Evolutionary conservation across 352 stramenopile species (phyloP).

Genomic region (Pythium biforme): DNA sequence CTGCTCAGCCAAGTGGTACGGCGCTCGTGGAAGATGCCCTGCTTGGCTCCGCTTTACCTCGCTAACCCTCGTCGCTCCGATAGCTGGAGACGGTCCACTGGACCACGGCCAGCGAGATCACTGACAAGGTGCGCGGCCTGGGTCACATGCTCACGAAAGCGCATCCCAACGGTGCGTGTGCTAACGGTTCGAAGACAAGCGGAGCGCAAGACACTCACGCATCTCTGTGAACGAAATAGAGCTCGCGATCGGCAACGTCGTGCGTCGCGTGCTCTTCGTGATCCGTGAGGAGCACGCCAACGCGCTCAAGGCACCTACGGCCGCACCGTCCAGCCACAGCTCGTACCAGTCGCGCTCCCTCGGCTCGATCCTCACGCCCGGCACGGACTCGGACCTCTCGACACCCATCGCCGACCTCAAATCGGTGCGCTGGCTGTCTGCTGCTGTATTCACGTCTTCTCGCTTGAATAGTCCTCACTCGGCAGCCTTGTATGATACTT

Average conservation of each 20-base stretch:
- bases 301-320: conserved; percentile 51
- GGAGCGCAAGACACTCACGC: background rate
- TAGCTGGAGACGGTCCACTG: conserved; percentile 80
- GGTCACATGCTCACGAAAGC: conserved; percentile 82
- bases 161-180: conserved; percentile 62
- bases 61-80: background rate
- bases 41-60: too few relatives aligned
- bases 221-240: conserved; percentile 30
- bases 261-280: conserved; percentile 87
- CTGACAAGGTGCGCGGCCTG: conserved; percentile 81
- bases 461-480: background rate
- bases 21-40: background rate
- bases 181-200: background rate
- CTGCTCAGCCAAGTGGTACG: conserved; percentile 70
- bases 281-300: conserved; percentile 87
- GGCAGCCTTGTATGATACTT: background rate
- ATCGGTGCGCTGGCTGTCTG: conserved; percentile 40
- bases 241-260: conserved; percentile 87
- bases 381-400: conserved; percentile 78
- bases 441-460: background rate
- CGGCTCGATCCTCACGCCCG: conserved; percentile 76
- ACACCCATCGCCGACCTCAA: conserved; percentile 84
- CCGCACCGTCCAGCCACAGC: conserved; percentile 38
- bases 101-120: conserved; percentile 76
- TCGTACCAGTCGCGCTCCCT: conserved; percentile 70